Evolutionary conservation across 1,284 basidiomycete genomes (phyloP).

Genomic region (Phellinidium pouzarii): DNA sequence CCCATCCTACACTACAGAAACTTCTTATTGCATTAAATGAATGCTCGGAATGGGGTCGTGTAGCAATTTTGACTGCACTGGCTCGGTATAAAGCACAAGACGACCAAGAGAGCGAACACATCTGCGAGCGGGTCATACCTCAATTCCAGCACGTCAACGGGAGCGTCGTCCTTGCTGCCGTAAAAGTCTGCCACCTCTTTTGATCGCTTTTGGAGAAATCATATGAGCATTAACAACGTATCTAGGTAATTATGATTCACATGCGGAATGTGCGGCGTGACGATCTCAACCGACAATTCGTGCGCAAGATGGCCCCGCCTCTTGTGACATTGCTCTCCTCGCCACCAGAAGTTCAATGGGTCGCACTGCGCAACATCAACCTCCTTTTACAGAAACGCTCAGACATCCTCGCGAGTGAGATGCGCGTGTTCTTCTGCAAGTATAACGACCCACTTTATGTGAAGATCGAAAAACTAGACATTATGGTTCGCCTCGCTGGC

Average conservation of each 20-base stretch:
- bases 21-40: conserved; percentile 94
- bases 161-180: conserved; percentile 88
- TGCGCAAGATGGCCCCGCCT: conserved; percentile 97
- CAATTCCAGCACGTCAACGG: conserved; percentile 98
- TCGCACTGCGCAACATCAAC: conserved; percentile 94
- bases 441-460: conserved; percentile 99
- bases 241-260: conserved; percentile 93
- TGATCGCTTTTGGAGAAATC: conserved; percentile 5
- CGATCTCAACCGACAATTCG: conserved; percentile 80
- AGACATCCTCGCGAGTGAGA: conserved; percentile 88
- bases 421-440: conserved; percentile 99
- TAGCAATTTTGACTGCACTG: conserved; percentile 85
- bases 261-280: conserved; percentile 80
- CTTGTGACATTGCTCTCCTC: conserved; percentile 75
- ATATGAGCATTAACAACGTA: conserved; percentile 1
- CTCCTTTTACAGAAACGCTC: conserved; percentile 90
- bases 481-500: conserved; percentile 92
- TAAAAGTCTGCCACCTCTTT: conserved; percentile 61
- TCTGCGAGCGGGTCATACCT: conserved; percentile 96
- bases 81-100: conserved; percentile 80
- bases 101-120: conserved; percentile 94
- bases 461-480: conserved; percentile 97
- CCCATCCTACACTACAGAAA: conserved; percentile 77
- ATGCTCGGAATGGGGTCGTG: conserved; percentile 98
- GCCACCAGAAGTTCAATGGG: conserved; percentile 90